Evolutionary conservation across 495 filamentous ascomycete species (phyloP), one percentile per base, ranked within the genome.

Genomic region (Peziza echinospora): DNA sequence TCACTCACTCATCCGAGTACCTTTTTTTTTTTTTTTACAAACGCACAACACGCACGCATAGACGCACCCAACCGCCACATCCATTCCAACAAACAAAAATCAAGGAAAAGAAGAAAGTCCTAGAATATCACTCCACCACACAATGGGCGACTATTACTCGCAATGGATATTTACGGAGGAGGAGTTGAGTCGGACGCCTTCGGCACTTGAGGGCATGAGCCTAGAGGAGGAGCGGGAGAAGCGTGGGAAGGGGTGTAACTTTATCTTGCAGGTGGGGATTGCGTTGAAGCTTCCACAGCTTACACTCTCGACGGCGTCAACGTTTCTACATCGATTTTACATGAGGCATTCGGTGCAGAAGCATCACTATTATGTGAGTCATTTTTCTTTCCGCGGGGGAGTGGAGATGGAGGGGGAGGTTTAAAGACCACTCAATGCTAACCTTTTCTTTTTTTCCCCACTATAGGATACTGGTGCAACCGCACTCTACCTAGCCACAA

Each of bases 301-400:
- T 39, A 96, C 89, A 3, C 68, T 96, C 25, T 80, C 78, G 55
- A 89, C 89, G 1, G 89, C 89, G n/a, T 77, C 79, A 21, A 77
- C 92, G 13, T 93, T 89, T 63, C 78, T 99, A 56, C 85, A 99
- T 57, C 76, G 89, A 7, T 96, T 92, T 62, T 85, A 82, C 53
- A 93, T 96, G 82, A 77, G 89, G 45, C 71, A 74, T 49, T 52
- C 51, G 22, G 46, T 56, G 41, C 50, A 54, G 28, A 54, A 49
- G 48, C 49, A 58, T 44, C 58, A 61, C 39, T 53, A 60, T 37
- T 55, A 54, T 48, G 51, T 57, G 47, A n/a, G 48, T 52, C 45
- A 5, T 46, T 21, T 24, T 21, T 40, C 10, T 47, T 40, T 50
- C 34, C 13, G 41, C 25, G 26, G 24, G 34, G 24, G 40, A 21